Evolutionary conservation across 805 yeast genomes (phyloP).

Genomic region (Yarrowia sp.): DNA sequence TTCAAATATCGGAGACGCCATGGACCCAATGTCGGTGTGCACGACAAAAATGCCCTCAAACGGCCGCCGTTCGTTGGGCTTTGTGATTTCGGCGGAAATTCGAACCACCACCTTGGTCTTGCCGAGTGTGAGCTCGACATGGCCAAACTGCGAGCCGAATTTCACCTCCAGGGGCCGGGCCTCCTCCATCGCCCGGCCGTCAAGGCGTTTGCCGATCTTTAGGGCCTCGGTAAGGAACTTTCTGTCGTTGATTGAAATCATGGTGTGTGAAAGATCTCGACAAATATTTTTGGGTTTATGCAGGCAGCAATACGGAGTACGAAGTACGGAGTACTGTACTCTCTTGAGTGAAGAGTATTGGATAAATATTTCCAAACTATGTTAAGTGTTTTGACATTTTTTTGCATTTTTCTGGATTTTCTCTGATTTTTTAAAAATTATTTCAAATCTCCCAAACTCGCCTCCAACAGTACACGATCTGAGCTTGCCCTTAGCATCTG

Average conservation of each 20-base stretch:
- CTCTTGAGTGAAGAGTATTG: too few relatives aligned
- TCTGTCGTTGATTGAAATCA: conserved; percentile 66
- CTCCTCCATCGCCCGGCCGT: conserved; percentile 70
- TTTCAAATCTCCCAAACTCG: too few relatives aligned
- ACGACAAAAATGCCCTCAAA: conserved; percentile 90
- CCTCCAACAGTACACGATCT: too few relatives aligned
- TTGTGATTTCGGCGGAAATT: conserved; percentile 74
- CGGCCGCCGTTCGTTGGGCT: conserved; percentile 89
- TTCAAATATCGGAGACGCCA: conserved; percentile 89
- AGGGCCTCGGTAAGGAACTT: conserved; percentile 68
- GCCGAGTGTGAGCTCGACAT: conserved; percentile 80
- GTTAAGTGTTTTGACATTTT: too few relatives aligned
- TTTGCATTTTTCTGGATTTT: too few relatives aligned
- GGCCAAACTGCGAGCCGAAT: conserved; percentile 72
- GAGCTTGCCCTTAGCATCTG: too few relatives aligned
- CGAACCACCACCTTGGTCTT: conserved; percentile 73
- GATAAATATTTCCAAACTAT: too few relatives aligned
- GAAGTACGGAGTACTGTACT: too few relatives aligned
- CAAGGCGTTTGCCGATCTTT: conserved; percentile 63
- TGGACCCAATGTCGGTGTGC: conserved; percentile 83
- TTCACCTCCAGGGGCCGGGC: conserved; percentile 69
- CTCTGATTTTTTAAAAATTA: too few relatives aligned
- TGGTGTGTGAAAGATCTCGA: not conserved
- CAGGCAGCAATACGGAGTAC: not conserved
- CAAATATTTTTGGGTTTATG: conserved; percentile 10